Conservation (phyloP, 2,329 filamentous ascomycete species). For the Aspergillus fischeri region DNA sequence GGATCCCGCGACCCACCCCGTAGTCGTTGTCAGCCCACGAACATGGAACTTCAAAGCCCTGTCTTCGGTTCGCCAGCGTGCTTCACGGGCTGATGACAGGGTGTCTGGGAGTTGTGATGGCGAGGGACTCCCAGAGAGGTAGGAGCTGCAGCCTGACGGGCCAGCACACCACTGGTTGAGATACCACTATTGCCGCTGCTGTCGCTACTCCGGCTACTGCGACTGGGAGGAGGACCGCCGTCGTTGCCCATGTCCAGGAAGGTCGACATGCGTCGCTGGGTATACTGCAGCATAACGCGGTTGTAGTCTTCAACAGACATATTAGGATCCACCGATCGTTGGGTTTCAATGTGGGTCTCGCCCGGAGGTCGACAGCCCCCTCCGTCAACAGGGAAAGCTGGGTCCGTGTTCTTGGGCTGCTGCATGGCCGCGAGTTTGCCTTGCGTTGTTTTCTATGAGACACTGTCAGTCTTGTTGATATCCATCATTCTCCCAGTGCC, state of each 20-base stretch:
- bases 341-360: constrained; percentile 12
- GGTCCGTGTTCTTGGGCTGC: constrained; percentile 10
- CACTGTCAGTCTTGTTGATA: not conserved
- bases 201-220: constrained; percentile 29
- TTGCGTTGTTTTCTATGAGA: constrained; percentile 2
- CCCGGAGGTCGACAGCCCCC: constrained; percentile 15
- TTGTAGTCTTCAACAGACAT: constrained; percentile 36
- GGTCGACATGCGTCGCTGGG: constrained; percentile 33
- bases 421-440: constrained; percentile 15
- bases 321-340: constrained; percentile 20
- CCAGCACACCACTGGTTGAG: constrained; percentile 18
- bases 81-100: not conserved
- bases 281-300: constrained; percentile 37
- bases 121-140: constrained; percentile 13
- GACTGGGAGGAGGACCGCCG: constrained; percentile 16
- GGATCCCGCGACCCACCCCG: too few relatives aligned
- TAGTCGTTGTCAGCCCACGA: too few relatives aligned
- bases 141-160: constrained; percentile 17
- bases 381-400: constrained; percentile 18
- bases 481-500: not conserved
- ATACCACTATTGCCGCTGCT: constrained; percentile 22
- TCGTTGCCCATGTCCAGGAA: constrained; percentile 26
- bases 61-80: not conserved
- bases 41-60: not conserved
- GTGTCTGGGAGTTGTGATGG: not conserved